Percentiles rank a stretch among this genome's conserved stretches.
These are phyloP conservation scores for Neurospora africana DNA, from an alignment of 495 filamentous ascomycete species.

Conservation along the genomic window DNA sequence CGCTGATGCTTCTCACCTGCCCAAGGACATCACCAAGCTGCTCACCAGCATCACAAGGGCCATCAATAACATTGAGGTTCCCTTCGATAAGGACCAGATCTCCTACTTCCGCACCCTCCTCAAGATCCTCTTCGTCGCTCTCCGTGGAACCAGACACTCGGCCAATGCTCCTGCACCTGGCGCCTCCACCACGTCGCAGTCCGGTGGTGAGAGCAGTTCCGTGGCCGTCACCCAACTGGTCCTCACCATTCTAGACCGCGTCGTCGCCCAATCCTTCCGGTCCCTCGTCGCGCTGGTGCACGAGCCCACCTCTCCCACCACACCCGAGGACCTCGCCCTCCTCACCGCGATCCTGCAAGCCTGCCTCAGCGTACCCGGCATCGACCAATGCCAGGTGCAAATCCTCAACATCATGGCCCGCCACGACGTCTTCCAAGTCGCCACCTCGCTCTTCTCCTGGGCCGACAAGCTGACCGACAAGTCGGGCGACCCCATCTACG, in stretches of 20 bases:
- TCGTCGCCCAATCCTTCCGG: slow-evolving; percentile 74
- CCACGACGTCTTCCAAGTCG: slow-evolving; percentile 66
- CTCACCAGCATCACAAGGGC: slow-evolving; percentile 58
- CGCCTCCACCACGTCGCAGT: slow-evolving; percentile 7
- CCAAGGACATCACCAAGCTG: slow-evolving; percentile 50
- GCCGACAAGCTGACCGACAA: slow-evolving; percentile 64
- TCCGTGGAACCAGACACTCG: slow-evolving; percentile 44
- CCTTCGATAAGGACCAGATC: slow-evolving; percentile 53
- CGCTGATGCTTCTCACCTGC: slow-evolving; percentile 48
- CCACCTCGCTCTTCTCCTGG: slow-evolving; percentile 88
- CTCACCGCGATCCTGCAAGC: slow-evolving; percentile 83
- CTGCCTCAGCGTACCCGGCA: slow-evolving; percentile 59
- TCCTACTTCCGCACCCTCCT: slow-evolving; percentile 74
- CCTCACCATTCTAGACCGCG: slow-evolving; percentile 61
- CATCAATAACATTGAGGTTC: slow-evolving; percentile 49
- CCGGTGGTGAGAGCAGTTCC: slow-evolving; percentile 4
- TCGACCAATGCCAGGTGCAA: slow-evolving; percentile 50
- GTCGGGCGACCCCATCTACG: slow-evolving; percentile 79
- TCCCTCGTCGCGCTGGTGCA: slow-evolving; percentile 68
- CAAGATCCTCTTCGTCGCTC: slow-evolving; percentile 70
- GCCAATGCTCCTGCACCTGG: slow-evolving; percentile 9
- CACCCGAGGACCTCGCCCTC: slow-evolving; percentile 67
- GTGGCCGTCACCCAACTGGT: slow-evolving; percentile 42
- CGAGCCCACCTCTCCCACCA: slow-evolving; percentile 36
- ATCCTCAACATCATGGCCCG: slow-evolving; percentile 53